Base-by-base conservation (phyloP, 1,139 yeast genomes). In the Pichia sp. region DNA sequence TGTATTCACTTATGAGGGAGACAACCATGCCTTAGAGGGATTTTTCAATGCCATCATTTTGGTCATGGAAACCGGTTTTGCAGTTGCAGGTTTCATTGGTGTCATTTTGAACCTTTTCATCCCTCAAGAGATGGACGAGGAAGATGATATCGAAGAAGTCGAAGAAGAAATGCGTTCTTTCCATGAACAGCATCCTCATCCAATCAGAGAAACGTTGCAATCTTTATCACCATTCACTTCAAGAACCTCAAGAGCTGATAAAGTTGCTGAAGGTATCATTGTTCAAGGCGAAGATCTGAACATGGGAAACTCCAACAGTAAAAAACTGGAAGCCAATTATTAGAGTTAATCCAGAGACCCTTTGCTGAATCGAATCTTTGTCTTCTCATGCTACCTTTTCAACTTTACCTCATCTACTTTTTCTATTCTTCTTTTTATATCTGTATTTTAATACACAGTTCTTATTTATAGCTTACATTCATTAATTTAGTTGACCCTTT, bases 51-150 rank as follows among this genome's bases (percentile, higher is more conserved):
- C 96, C 47, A 82, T 88, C 52, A 72, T 75, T 41, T 75, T 88
- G 52, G 87, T 88, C 43, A 77, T 85, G 84, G 92, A 85, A 62
- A 84, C 95, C 27, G 90, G 95, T 37, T 87, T 83, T 60, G 95
- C 95, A 33, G 69, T 87, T 44, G 75, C 92, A 32, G 96, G 95
- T 23, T 71, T 88, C 55, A 56, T 85, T 39, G 95, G 88, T 36
- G 77, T 85, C 42, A 64, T 85, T 39, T 68, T 86, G 49, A 87
- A 87, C 67, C 66, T 85, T 54, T 38, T 81, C 35, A 66, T 87
- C 52, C 94, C 95, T 11, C 88, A 81, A 62, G 82, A 81, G 38
- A 62, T 64, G 37, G 94, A 83, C 56, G 84, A 79, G 40, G 71
- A 71, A 37, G 81, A 77, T 60, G 51, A 43, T n/a, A 58, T 55